Conservation (phyloP, 805 yeast species). For the Cyberlindnera americana region DNA sequence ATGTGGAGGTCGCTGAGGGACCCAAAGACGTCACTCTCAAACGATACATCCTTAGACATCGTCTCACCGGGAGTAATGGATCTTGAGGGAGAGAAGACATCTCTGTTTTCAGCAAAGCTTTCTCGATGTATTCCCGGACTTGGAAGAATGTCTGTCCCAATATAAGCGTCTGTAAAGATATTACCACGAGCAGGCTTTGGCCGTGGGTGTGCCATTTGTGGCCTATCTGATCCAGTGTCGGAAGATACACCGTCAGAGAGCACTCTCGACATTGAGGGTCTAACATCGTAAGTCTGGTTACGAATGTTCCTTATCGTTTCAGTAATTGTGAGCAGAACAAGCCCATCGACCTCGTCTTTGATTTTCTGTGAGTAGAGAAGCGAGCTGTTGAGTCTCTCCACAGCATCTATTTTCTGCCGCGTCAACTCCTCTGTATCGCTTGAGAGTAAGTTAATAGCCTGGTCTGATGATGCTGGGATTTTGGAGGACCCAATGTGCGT, state of each 20-base stretch:
- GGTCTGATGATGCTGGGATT: constrained; percentile 55
- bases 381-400: constrained; percentile 68
- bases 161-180: constrained; percentile 40
- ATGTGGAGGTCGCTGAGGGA: constrained; percentile 26
- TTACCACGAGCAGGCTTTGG: constrained; percentile 25
- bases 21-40: constrained; percentile 16
- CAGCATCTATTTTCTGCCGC: constrained; percentile 62
- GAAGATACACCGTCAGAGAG: constrained; percentile 9
- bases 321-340: constrained; percentile 59
- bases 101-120: constrained; percentile 15
- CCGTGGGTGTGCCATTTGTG: constrained; percentile 22
- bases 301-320: constrained; percentile 55
- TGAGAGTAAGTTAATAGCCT: constrained; percentile 57
- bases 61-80: constrained; percentile 47
- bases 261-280: constrained; percentile 5
- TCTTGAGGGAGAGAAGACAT: constrained; percentile 28
- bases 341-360: constrained; percentile 70
- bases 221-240: constrained; percentile 6
- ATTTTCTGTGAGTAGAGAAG: constrained; percentile 72
- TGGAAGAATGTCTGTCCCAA: constrained; percentile 41
- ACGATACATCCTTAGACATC: constrained; percentile 11
- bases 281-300: constrained; percentile 24
- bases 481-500: constrained; percentile 34
- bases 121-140: constrained; percentile 17
- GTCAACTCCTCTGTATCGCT: constrained; percentile 64